A percentile compares a stretch with the other conserved stretches of the same genome.
Conservation (phyloP, 2,329 filamentous ascomycete genomes). For the Sporothrix humicola region DNA sequence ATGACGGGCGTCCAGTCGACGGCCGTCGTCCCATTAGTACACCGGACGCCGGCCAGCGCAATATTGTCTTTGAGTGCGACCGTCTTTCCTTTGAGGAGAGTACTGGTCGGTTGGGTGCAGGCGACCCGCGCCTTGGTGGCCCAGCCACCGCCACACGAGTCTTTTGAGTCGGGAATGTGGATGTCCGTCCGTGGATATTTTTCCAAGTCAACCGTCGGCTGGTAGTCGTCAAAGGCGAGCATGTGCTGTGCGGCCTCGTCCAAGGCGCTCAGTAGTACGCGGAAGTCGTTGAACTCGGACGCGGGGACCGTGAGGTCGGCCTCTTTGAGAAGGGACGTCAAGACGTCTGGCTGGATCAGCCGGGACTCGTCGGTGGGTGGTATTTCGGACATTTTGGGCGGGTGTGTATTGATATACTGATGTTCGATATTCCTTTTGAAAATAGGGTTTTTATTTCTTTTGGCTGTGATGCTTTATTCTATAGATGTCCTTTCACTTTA, state of each 20-base stretch:
- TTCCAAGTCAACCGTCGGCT: background rate
- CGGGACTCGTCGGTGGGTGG: background rate
- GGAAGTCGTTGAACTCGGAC: background rate
- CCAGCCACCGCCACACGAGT: background rate
- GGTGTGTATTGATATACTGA: too few relatives aligned
- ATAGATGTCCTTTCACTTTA: too few relatives aligned
- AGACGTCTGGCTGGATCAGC: background rate
- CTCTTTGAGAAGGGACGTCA: background rate
- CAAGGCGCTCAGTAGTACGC: background rate
- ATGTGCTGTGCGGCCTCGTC: slow-evolving; percentile 11
- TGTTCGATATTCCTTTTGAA: too few relatives aligned
- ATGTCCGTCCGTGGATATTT: background rate
- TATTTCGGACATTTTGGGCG: background rate
- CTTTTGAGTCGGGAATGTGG: background rate
- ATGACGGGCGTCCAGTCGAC: slow-evolving; percentile 68
- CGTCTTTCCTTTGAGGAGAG: slow-evolving; percentile 68
- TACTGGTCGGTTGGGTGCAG: background rate
- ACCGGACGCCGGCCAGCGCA: slow-evolving; percentile 67
- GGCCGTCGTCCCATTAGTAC: slow-evolving; percentile 55
- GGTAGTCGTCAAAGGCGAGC: background rate
- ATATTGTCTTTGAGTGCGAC: slow-evolving; percentile 78
- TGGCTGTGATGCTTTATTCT: too few relatives aligned
- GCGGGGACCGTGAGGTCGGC: background rate
- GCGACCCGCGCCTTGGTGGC: background rate
- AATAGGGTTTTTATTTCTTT: too few relatives aligned